A percentile compares a stretch with the other conserved stretches of the same genome.
Evolutionary conservation across 2,329 filamentous ascomycete genomes (phyloP).

Genomic region (Exserohilum turcica): DNA sequence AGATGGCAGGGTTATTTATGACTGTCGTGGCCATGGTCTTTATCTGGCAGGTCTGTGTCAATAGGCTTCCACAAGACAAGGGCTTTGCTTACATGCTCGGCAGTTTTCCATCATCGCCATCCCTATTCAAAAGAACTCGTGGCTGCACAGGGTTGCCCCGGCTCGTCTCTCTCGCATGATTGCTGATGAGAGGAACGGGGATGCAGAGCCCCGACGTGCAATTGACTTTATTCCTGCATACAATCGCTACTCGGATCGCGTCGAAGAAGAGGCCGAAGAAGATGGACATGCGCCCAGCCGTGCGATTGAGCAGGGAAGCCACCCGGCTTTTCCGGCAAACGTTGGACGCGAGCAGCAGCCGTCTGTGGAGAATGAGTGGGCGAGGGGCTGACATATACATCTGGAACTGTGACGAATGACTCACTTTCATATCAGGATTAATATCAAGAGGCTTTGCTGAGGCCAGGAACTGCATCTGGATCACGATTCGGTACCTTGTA

Average conservation of each 20-base stretch:
- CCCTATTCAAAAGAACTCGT: slow-evolving; percentile 38
- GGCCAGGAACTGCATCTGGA: too few relatives aligned
- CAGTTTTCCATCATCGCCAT: slow-evolving; percentile 41
- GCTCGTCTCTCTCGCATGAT: slow-evolving; percentile 41
- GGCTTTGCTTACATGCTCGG: background rate
- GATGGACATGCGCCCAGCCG: slow-evolving; percentile 19
- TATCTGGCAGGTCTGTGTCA: slow-evolving; percentile 37
- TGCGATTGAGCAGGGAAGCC: slow-evolving; percentile 27
- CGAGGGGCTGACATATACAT: slow-evolving; percentile 13
- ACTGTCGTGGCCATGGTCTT: slow-evolving; percentile 51
- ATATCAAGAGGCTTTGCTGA: too few relatives aligned
- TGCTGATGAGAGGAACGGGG: slow-evolving; percentile 35
- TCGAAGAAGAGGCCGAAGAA: slow-evolving; percentile 35
- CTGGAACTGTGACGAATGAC: too few relatives aligned
- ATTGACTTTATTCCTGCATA: slow-evolving; percentile 41
- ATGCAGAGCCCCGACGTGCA: slow-evolving; percentile 25
- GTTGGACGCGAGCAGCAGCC: slow-evolving; percentile 24
- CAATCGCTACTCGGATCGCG: slow-evolving; percentile 37
- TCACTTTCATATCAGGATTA: too few relatives aligned
- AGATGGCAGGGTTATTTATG: slow-evolving; percentile 61
- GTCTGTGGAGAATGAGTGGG: slow-evolving; percentile 37
- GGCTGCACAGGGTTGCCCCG: slow-evolving; percentile 39
- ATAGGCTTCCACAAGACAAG: background rate
- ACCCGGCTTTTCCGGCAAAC: slow-evolving; percentile 23
- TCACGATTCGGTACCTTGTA: too few relatives aligned